A percentile compares a stretch with the other conserved stretches of the same genome.
phyloP scores from a whole-genome alignment of 1,284 basidiomycete species.

The Ceratobasidium theobromae region DNA sequence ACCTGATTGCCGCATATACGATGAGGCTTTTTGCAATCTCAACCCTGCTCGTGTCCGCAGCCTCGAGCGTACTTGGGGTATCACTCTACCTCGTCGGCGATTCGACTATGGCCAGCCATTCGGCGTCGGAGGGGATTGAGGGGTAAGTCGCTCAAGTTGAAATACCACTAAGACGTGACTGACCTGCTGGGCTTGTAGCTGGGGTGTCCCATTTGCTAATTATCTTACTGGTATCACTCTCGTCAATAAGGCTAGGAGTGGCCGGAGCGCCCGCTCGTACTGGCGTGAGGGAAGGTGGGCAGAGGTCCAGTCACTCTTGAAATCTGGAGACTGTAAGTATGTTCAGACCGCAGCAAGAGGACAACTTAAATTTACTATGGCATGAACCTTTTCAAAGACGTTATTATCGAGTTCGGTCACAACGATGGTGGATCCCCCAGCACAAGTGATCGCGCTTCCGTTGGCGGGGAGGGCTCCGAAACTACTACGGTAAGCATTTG shows the following conservation, averaged over 20 bases:
- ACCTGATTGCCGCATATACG: too few species aligned
- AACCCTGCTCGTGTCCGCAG: neutral
- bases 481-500: constrained; percentile 5
- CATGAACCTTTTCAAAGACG: too few species aligned
- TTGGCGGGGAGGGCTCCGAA: constrained; percentile 8
- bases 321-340: constrained; percentile 33
- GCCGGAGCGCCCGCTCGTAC: constrained; percentile 51
- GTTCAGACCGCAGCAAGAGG: too few species aligned
- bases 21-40: constrained; percentile 22
- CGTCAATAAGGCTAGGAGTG: constrained; percentile 51
- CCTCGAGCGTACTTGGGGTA: constrained; percentile 1
- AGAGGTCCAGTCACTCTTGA: constrained; percentile 15
- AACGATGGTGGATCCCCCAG: constrained; percentile 31
- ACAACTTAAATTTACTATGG: too few species aligned
- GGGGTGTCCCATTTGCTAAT: constrained; percentile 49
- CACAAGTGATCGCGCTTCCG: constrained; percentile 23
- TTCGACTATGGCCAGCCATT: constrained; percentile 45
- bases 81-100: constrained; percentile 53
- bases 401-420: constrained; percentile 34
- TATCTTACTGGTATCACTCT: constrained; percentile 50
- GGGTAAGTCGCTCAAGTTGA: too few species aligned
- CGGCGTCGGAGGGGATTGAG: constrained; percentile 38
- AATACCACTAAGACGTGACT: too few species aligned
- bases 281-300: constrained; percentile 47
- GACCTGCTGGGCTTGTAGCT: too few species aligned